Conservation (phyloP, 495 filamentous ascomycete genomes). For the Hypoxylon intermedium region DNA sequence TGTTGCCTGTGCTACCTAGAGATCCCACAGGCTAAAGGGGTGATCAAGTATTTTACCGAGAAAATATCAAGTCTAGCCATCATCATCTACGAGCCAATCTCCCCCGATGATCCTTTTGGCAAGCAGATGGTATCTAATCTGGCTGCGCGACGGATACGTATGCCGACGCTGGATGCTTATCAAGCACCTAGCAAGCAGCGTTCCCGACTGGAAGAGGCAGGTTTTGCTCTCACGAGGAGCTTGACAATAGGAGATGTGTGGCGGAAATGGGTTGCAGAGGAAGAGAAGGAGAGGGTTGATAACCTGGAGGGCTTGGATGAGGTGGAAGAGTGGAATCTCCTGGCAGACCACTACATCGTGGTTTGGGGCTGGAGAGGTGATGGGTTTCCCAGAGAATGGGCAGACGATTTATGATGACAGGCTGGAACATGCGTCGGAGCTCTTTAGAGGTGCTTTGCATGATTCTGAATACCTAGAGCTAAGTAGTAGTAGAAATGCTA, state of each 20-base stretch:
- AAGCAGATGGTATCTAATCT: conserved; percentile 91
- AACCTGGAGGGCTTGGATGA: conserved; percentile 89
- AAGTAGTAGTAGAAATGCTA: no score
- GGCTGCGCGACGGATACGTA: conserved; percentile 78
- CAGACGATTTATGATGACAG: conserved; percentile 13
- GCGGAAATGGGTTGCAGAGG: conserved; percentile 70
- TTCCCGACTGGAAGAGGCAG: conserved; percentile 64
- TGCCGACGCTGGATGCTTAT: conserved; percentile 82
- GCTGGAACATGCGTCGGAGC: no score
- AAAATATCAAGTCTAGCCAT: conserved; percentile 65
- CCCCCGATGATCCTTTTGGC: conserved; percentile 84
- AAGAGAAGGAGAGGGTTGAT: conserved; percentile 83
- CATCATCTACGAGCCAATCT: conserved; percentile 88
- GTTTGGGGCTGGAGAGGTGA: conserved; percentile 69
- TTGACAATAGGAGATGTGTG: conserved; percentile 78
- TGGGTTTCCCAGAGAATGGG: conserved; percentile 34
- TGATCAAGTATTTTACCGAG: conserved; percentile 72
- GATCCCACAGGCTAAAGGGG: conserved; percentile 62
- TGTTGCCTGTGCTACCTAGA: conserved; percentile 92
- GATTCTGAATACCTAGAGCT: no score
- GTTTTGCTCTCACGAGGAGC: conserved; percentile 64
- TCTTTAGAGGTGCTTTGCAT: no score
- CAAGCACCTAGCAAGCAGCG: conserved; percentile 69
- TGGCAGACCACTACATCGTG: conserved; percentile 89
- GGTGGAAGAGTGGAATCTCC: conserved; percentile 89